Conservation (phyloP, 805 yeast species). For the Starmerella bacillaris region DNA sequence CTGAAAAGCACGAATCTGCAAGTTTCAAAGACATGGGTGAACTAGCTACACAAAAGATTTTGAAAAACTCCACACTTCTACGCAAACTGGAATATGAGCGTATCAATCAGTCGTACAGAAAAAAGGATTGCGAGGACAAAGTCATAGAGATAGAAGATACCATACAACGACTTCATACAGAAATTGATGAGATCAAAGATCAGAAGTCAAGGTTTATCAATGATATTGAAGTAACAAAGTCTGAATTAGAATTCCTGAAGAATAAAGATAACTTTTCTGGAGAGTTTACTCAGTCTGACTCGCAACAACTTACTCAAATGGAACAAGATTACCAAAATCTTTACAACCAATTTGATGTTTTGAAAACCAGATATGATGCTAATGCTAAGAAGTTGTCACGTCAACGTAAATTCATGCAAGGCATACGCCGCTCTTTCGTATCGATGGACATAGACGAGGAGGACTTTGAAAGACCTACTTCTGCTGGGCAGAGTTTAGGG, state of each 20-base stretch:
- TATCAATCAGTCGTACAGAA: neutral
- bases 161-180: neutral
- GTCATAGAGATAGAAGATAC: neutral
- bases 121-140: neutral
- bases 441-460: too few relatives aligned
- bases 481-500: too few relatives aligned
- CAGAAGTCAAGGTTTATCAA: neutral
- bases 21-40: neutral
- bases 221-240: neutral
- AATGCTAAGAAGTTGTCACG: neutral
- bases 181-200: neutral
- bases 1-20: slow-evolving; percentile 1
- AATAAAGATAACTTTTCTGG: neutral
- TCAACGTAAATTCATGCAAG: neutral
- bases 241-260: neutral
- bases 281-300: neutral
- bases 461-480: too few relatives aligned
- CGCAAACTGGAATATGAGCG: neutral
- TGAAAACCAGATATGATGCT: neutral
- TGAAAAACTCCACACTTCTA: neutral
- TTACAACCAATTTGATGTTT: neutral
- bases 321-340: neutral
- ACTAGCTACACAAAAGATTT: neutral
- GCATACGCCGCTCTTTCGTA: neutral
- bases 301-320: neutral